These are phyloP conservation scores for Aspergillus avenaceus DNA, from an alignment of 495 filamentous ascomycete species.

Conservation along the genomic window DNA sequence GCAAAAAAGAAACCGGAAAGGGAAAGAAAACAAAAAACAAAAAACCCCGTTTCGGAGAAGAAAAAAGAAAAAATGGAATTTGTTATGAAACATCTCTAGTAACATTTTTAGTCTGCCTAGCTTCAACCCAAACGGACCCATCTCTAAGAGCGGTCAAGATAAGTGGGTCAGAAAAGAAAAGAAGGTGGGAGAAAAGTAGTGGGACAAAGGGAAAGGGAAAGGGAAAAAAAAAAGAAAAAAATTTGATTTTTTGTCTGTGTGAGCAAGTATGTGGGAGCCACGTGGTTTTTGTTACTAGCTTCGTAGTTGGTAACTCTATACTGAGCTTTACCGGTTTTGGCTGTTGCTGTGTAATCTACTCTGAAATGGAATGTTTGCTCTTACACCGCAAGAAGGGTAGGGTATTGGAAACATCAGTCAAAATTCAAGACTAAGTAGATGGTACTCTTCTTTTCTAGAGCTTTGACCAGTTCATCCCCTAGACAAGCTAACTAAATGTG, in stretches of 20 bases:
- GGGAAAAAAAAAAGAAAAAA: constrained; percentile 2
- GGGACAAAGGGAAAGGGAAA: not conserved
- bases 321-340: not conserved
- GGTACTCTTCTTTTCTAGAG: too few relatives aligned
- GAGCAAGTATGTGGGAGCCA: constrained; percentile 1
- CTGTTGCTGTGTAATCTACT: not conserved
- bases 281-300: not conserved
- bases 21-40: not conserved
- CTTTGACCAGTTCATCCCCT: too few relatives aligned
- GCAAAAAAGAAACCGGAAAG: too few relatives aligned
- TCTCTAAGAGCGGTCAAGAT: constrained; percentile 1
- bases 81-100: constrained; percentile 1
- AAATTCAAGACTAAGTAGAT: too few relatives aligned
- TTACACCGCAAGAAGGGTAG: not conserved
- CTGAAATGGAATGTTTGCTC: not conserved
- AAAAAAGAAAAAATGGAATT: too few relatives aligned
- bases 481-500: too few relatives aligned
- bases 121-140: not conserved
- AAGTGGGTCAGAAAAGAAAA: constrained; percentile 3
- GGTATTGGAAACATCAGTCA: too few relatives aligned
- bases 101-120: not conserved
- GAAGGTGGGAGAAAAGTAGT: not conserved
- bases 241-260: too few relatives aligned
- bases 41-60: not conserved
- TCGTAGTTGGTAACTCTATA: not conserved